Evolutionary conservation across 2,329 filamentous ascomycete genomes (phyloP), one percentile per base, ranked within the genome.

Genomic region (Cryoendolithus antarcticus): DNA sequence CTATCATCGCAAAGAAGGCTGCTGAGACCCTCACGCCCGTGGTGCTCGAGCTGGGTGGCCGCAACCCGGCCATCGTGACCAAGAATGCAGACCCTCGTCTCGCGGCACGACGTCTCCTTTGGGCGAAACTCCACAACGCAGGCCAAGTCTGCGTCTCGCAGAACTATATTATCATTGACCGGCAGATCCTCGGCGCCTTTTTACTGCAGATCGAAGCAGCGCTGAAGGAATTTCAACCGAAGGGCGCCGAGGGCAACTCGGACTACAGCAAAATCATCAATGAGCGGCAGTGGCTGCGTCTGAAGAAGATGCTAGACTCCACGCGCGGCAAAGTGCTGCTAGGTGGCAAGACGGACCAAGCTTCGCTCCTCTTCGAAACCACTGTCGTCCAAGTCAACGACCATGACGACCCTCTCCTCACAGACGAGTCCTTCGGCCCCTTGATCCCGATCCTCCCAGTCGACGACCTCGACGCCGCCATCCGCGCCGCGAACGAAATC

Each of bases 141-240:
- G 91, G 91, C 19, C 91, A 98, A 63, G 72, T 95, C 48, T 96
- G 91, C 61, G 74, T 95, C 46, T 85, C 80, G 19, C 86, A 95
- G 56, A 95, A 96, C 68, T 95, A 94, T 62, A 79, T 84, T 38
- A 71, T 95, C 37, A 75, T 93, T 21, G 85, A 96, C 57, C 77
- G 76, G 49, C 74, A 77, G 33, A 70, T 89, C 4, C 64, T 89
- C 21, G 69, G 77, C 9, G 66, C 72, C 21, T 85, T 96, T 51
- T 66, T 96, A 45, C 70, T 75, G 75, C 47, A 83, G 54, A 71
- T 96, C 53, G 81, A 83, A 57, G 71, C 69, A 34, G 74, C 77
- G 6, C 71, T 82, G 54, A 72, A 76, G 37, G 74, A 82, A 41
- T 93, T 93, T 66, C 93, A 86, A 62, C 91, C 91, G 32, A 65